These are phyloP conservation scores for Dittrichia graveolens DNA, from an alignment of 129 eudicot genomes.

Conservation along the genomic window DNA sequence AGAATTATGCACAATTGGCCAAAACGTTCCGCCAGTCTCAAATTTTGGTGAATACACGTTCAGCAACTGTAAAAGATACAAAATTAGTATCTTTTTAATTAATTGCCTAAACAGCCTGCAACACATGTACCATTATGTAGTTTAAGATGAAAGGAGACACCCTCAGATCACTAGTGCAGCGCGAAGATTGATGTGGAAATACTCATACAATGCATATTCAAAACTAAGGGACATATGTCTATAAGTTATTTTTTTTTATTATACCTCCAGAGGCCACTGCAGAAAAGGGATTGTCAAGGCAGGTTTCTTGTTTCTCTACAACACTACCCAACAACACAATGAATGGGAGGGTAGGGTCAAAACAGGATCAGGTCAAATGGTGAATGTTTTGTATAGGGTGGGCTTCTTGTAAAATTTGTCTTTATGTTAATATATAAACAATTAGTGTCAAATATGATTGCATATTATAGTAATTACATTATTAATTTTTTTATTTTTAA, in stretches of 20 bases:
- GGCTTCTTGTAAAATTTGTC: background rate
- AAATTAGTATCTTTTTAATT: background rate
- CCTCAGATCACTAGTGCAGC: no score
- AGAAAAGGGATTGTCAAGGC: background rate
- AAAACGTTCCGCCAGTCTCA: constrained; percentile 84
- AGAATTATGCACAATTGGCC: constrained; percentile 83
- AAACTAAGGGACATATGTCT: no score
- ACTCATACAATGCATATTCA: no score
- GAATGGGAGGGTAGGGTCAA: constrained; percentile 1
- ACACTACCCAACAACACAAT: background rate
- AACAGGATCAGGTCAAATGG: background rate
- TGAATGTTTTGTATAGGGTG: background rate
- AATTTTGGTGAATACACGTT: constrained; percentile 78
- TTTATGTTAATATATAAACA: background rate
- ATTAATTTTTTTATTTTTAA: background rate
- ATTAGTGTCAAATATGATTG: background rate
- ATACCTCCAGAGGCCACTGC: background rate
- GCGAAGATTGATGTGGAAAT: no score
- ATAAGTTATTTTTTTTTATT: no score
- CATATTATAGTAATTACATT: background rate
- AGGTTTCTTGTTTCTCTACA: constrained; percentile 6
- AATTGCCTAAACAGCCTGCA: constrained; percentile 1
- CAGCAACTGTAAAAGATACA: constrained; percentile 60
- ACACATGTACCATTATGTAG: constrained; percentile 3
- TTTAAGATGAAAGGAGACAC: background rate